A percentile compares a stretch with the other conserved stretches of the same genome.
These are phyloP conservation scores for Talaromyces piceae DNA, from an alignment of 2,329 filamentous ascomycete species.

Conservation along the genomic window DNA sequence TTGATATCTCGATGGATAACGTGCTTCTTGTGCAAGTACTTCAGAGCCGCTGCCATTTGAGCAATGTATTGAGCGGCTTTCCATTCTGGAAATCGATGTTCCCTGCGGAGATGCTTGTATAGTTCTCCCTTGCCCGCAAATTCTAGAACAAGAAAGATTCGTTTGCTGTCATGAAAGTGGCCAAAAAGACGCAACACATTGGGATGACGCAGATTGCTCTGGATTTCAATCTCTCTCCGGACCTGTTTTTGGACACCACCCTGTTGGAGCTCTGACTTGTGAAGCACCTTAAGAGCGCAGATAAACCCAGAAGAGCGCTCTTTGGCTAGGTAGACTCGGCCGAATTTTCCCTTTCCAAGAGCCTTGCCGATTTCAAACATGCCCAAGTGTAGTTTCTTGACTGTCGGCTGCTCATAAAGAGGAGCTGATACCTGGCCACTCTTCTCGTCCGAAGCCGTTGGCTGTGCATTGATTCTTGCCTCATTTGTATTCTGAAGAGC, in stretches of 20 bases:
- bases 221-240: conserved; percentile 80
- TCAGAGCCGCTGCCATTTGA: conserved; percentile 82
- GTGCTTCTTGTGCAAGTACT: conserved; percentile 92
- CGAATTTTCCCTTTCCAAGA: conserved; percentile 81
- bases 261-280: conserved; percentile 74
- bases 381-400: conserved; percentile 68
- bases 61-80: conserved; percentile 81
- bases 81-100: conserved; percentile 74
- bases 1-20: conserved; percentile 98
- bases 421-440: conserved; percentile 30
- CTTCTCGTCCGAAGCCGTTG: conserved; percentile 50
- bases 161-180: conserved; percentile 83
- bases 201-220: conserved; percentile 77
- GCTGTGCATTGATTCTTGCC: conserved; percentile 45
- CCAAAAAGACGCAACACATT: conserved; percentile 79
- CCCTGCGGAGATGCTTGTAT: conserved; percentile 76
- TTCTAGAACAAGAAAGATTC: conserved; percentile 80
- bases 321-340: conserved; percentile 75
- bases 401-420: conserved; percentile 51
- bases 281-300: conserved; percentile 77
- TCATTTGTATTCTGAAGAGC: conserved; percentile 71
- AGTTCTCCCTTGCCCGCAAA: conserved; percentile 80
- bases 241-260: conserved; percentile 82
- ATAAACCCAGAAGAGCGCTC: conserved; percentile 74
- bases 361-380: conserved; percentile 92